Percentiles rank a stretch among this genome's conserved stretches.
Evolutionary conservation across 1,139 yeast genomes (phyloP).

Genomic region (Pichia sp.): DNA sequence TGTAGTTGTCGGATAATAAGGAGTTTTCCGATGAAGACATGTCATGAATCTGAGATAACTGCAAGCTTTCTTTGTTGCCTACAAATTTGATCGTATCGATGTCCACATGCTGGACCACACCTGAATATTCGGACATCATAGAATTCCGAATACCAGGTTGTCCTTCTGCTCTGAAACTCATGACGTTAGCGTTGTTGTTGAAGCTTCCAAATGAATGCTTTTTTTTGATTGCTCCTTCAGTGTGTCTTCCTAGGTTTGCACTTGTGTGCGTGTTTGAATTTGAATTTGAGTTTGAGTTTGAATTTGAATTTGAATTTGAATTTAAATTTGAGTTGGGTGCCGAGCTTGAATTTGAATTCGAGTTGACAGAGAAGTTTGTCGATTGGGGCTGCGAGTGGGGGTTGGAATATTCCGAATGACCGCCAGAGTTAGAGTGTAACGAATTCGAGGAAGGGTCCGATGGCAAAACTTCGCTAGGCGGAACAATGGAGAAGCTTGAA

Average conservation of each 20-base stretch:
- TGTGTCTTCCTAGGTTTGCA: background rate
- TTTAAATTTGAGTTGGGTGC: no score
- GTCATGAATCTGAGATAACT: slow-evolving; percentile 9
- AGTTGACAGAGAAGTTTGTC: background rate
- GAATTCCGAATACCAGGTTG: slow-evolving; percentile 36
- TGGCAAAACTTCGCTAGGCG: background rate
- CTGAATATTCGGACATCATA: slow-evolving; percentile 41
- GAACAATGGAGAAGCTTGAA: background rate
- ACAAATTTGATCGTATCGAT: slow-evolving; percentile 38
- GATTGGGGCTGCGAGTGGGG: background rate
- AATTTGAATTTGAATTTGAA: background rate
- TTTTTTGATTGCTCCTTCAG: background rate
- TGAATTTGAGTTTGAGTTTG: background rate
- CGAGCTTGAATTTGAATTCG: background rate
- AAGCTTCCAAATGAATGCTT: background rate
- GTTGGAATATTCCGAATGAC: background rate
- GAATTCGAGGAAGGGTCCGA: background rate
- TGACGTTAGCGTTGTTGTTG: background rate
- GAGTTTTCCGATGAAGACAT: slow-evolving; percentile 7
- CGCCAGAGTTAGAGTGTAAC: background rate
- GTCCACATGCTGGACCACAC: slow-evolving; percentile 43
- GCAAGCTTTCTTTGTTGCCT: slow-evolving; percentile 26
- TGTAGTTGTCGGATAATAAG: background rate
- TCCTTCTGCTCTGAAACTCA: background rate
- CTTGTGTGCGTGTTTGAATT: background rate